A percentile compares a stretch with the other conserved stretches of the same genome.
Conservation (phyloP, 257 asterid genomes). For the Nicotiana benthamiana region DNA sequence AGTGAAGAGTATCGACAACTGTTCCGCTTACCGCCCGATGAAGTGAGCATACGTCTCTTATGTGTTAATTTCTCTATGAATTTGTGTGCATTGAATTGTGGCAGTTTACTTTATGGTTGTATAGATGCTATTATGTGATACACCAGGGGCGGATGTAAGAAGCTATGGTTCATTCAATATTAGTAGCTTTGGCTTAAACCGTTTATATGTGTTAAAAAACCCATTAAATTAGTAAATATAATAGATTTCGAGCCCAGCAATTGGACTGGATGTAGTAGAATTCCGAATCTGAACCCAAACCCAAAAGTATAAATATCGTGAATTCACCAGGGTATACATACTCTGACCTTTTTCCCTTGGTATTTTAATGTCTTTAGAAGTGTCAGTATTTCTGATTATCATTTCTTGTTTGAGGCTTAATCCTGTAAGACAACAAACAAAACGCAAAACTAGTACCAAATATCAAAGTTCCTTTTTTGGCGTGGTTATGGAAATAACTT, state of each 20-base stretch:
- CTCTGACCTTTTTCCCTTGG: neutral
- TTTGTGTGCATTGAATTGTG: neutral
- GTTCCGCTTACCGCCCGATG: slow-evolving; percentile 85
- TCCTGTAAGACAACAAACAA: neutral
- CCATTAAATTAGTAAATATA: too few relatives aligned
- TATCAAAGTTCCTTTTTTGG: neutral
- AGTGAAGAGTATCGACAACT: slow-evolving; percentile 93
- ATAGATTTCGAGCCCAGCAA: too few relatives aligned
- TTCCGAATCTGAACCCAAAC: too few relatives aligned
- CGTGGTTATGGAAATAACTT: neutral
- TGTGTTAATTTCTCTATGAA: neutral
- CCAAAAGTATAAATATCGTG: too few relatives aligned
- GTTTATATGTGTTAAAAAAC: too few relatives aligned
- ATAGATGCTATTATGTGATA: neutral
- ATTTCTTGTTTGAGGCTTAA: neutral
- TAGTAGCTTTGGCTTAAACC: too few relatives aligned
- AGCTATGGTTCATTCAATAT: too few relatives aligned
- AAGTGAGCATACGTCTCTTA: slow-evolving; percentile 45
- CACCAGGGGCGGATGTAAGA: neutral
- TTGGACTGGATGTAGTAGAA: too few relatives aligned
- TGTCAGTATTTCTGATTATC: neutral
- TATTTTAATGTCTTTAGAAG: neutral
- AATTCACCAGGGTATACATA: too few relatives aligned
- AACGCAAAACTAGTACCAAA: neutral
- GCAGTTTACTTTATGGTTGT: neutral